These are phyloP conservation scores for Epichloe gansuensis DNA, from an alignment of 2,329 filamentous ascomycete genomes.

Conservation along the genomic window DNA sequence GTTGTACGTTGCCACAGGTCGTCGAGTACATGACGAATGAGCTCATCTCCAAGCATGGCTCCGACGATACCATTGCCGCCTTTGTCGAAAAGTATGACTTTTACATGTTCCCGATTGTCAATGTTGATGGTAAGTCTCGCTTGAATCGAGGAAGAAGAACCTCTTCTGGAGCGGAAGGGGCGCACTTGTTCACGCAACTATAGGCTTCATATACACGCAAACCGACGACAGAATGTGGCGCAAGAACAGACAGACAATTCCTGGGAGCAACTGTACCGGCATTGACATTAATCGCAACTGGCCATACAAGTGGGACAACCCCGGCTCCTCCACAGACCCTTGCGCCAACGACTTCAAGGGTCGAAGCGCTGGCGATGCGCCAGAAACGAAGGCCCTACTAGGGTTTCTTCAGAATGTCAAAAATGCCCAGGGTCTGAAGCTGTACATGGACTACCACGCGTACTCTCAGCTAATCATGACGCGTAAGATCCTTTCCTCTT, in stretches of 20 bases:
- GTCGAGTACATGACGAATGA: constrained; percentile 40
- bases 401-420: constrained; percentile 21
- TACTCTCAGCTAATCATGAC: constrained; percentile 49
- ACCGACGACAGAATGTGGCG: constrained; percentile 47
- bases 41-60: constrained; percentile 33
- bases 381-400: constrained; percentile 39
- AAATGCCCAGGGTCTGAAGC: constrained; percentile 35
- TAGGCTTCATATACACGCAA: constrained; percentile 48
- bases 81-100: constrained; percentile 53
- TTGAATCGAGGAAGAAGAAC: background rate
- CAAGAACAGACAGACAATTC: constrained; percentile 40
- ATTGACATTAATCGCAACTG: constrained; percentile 50
- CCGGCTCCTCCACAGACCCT: constrained; percentile 37
- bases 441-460: constrained; percentile 54
- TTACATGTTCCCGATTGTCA: constrained; percentile 51
- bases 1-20: background rate
- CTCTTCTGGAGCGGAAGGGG: background rate
- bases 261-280: constrained; percentile 32
- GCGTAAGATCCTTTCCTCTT: constrained; percentile 38
- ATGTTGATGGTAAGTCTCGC: constrained; percentile 39
- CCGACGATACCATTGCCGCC: constrained; percentile 23
- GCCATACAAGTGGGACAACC: constrained; percentile 40
- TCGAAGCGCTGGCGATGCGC: constrained; percentile 29
- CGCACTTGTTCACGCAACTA: constrained; percentile 9
- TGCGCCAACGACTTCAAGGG: constrained; percentile 40